Evolutionary conservation across 179 eudicot genomes (phyloP).

Genomic region (Heliamphora pulchella): DNA sequence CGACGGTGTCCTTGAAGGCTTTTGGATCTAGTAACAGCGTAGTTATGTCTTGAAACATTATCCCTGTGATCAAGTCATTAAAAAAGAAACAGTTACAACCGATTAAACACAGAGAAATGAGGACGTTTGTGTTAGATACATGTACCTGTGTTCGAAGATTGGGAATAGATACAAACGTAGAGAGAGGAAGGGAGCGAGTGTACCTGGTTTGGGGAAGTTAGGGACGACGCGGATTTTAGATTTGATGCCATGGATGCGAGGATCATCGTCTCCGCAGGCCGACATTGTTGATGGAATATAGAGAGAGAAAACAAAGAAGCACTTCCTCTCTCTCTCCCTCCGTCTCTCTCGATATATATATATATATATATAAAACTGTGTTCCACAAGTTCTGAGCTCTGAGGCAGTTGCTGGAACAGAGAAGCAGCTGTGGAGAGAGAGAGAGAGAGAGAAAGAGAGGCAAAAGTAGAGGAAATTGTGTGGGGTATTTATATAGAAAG

Average conservation of each 20-base stretch:
- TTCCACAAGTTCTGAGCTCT: no score
- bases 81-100: background rate
- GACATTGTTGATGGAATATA: slow-evolving; percentile 36
- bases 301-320: background rate
- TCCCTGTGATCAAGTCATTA: slow-evolving; percentile 27
- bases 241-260: slow-evolving; percentile 45
- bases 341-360: background rate
- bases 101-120: background rate
- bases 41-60: slow-evolving; percentile 66
- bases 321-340: slow-evolving; percentile 1
- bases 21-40: slow-evolving; percentile 51
- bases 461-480: background rate
- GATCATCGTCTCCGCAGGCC: slow-evolving; percentile 35
- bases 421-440: background rate
- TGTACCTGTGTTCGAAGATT: background rate
- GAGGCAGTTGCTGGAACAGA: background rate
- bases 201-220: slow-evolving; percentile 60
- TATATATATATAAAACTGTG: background rate
- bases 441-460: background rate
- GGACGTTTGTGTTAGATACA: no score
- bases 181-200: background rate
- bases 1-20: slow-evolving; percentile 56
- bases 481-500: no score
- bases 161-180: background rate
- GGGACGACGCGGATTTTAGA: slow-evolving; percentile 51